Evolutionary conservation across 2,329 filamentous ascomycete genomes (phyloP), one percentile per base, ranked within the genome.

Genomic region (Helicocarpus griseus): DNA sequence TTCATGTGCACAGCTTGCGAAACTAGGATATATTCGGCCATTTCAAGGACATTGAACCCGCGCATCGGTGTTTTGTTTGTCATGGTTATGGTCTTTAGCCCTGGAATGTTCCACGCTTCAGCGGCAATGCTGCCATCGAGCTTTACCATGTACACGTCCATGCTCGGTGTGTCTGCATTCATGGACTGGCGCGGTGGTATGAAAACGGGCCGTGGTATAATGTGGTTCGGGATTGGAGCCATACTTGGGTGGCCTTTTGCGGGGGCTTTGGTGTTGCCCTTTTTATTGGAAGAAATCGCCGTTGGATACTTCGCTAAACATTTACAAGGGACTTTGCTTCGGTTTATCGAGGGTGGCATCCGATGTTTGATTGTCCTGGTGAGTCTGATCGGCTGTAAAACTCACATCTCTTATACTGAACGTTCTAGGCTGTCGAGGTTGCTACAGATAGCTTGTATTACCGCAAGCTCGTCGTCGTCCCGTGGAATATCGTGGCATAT

Each of bases 211-310:
- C 78, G 82, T 63, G 93, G 88, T 35, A 89, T 98, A 55, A 85
- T 87, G 69, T 96, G 88, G 84, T 95, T 97, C 63, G 89, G 87
- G 13, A 73, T 89, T 7, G 93, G 88, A 29, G 87, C 86, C 6
- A 77, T 94, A 38, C 72, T 98, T 8, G 93, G 93, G 0, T 98
- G 93, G 93, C 93, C 93, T 0, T 98, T 98, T 72, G 85, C 89
- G 11, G 83, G 85, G 35, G 90, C 89, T 8, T 75, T 98, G 38
- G 82, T 86, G 51, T 69, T 85, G 5, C 93, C 93, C 0, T 94
- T 93, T 62, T 65, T 96, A 26, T 60, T 85, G 0, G 90, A 96
- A 65, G 90, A 96, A 61, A 64, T 81, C 2, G 65, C 89, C 1
- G 62, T 81, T 22, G 75, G 75, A 2, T 62, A 66, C 8, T 53